Conservation (phyloP, 805 yeast species). For the Candida ulmi region DNA sequence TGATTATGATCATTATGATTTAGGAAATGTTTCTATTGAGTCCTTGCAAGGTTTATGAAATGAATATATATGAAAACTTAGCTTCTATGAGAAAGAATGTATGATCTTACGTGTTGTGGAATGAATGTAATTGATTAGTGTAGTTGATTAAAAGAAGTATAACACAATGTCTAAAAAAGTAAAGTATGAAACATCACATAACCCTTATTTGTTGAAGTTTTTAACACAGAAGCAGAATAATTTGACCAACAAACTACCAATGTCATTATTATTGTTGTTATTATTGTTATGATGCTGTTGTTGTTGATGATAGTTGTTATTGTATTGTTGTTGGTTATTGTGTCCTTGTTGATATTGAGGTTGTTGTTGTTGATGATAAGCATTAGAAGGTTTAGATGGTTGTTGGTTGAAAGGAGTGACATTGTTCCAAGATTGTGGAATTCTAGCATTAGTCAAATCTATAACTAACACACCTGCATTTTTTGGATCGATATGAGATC, state of each 20-base stretch:
- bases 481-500: slow-evolving; percentile 55
- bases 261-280: slow-evolving; percentile 12
- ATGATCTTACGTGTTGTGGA: too few relatives aligned
- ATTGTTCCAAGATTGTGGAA: slow-evolving; percentile 34
- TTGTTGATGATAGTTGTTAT: slow-evolving; percentile 12
- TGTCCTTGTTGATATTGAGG: slow-evolving; percentile 20
- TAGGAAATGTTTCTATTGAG: slow-evolving; percentile 13
- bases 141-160: too few relatives aligned
- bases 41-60: slow-evolving; percentile 3
- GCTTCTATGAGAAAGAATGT: too few relatives aligned
- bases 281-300: slow-evolving; percentile 14
- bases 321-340: slow-evolving; percentile 16
- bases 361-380: slow-evolving; percentile 26
- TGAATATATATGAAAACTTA: background rate
- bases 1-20: slow-evolving; percentile 19
- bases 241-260: slow-evolving; percentile 20
- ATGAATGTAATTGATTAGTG: too few relatives aligned
- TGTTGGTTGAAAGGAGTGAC: slow-evolving; percentile 21
- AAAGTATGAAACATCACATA: too few relatives aligned
- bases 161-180: too few relatives aligned
- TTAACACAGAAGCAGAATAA: slow-evolving; percentile 31
- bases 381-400: slow-evolving; percentile 26
- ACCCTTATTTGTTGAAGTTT: slow-evolving; percentile 11
- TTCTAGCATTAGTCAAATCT: slow-evolving; percentile 45
- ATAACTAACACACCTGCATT: slow-evolving; percentile 80